Evolutionary conservation across 176 grass and related monocot species (phyloP), one percentile per base, ranked within the genome.

Genomic region (Eragrostis nindensis): DNA sequence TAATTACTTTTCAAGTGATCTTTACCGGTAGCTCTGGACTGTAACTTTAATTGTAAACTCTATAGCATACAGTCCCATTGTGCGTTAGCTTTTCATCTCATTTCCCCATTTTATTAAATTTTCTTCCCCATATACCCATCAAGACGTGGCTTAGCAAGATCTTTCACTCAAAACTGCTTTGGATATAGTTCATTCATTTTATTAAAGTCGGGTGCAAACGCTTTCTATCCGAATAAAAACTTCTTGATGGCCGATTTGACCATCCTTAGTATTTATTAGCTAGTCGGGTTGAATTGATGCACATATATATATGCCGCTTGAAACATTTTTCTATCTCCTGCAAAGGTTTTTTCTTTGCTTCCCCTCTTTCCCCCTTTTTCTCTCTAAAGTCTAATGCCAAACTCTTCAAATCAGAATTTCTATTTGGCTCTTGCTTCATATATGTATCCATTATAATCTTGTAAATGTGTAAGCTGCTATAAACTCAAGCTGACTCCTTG

Each of bases 231-330:
- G 11, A n/a, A 11, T 14, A 43, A n/a, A 47, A 70, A 47, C 66
- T 44, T 40, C 27, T 16, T 18, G 22, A 30, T 5, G 38, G 16
- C 17, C 61, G 22, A 63, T 57, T 73, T 25, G 41, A 47, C 43
- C 55, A 68, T 60, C n/a, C 14, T 62, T 30, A 40, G 53, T 22
- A 18, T 50, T 29, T 66, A 56, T 30, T 56, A 75, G 38, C 38
- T 66, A 53, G 36, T 64, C 48, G 49, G 17, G 8, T 70, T 62
- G 8, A 71, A 61, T 50, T 76, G 82, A 80, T 89, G 81, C 47
- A 70, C 32, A 22, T n/a, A n/a, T 15, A 44, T 11, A 12, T 57
- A 62, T 66, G 81, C 30, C 46, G 19, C 0, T n/a, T 44, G 40
- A 3, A 68, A 21, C 44, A 8, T 47, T 17, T 42, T n/a, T 21